A percentile compares a stretch with the other conserved stretches of the same genome.
phyloP scores from a whole-genome alignment of 495 filamentous ascomycete genomes.

The Pseudevernia furfuracea region DNA sequence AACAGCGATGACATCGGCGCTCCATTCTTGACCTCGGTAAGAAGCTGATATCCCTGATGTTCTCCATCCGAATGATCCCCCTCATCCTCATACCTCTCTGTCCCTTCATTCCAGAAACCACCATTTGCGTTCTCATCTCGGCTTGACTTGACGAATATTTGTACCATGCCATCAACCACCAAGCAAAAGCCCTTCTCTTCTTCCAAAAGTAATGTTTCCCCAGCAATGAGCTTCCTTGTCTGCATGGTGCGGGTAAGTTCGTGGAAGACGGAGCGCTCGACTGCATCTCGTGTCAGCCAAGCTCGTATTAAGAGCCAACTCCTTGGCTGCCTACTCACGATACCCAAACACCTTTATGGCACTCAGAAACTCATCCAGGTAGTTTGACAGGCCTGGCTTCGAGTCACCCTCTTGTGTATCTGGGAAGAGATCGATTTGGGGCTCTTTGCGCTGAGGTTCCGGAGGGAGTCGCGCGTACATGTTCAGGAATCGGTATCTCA shows the following conservation, averaged over 20 bases:
- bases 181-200: slow-evolving; percentile 98
- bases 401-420: slow-evolving; percentile 83
- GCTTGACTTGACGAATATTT: slow-evolving; percentile 94
- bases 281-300: slow-evolving; percentile 15
- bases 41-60: slow-evolving; percentile 77
- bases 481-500: slow-evolving; percentile 87
- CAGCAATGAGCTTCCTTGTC: slow-evolving; percentile 88
- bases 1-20: slow-evolving; percentile 98
- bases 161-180: slow-evolving; percentile 92
- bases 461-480: slow-evolving; percentile 91
- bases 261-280: slow-evolving; percentile 94
- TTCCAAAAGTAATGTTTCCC: slow-evolving; percentile 87
- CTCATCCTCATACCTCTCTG: slow-evolving; percentile 53
- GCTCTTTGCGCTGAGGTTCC: slow-evolving; percentile 92
- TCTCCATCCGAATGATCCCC: slow-evolving; percentile 52
- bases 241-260: slow-evolving; percentile 97
- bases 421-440: slow-evolving; percentile 88
- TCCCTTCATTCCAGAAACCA: slow-evolving; percentile 25
- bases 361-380: slow-evolving; percentile 94
- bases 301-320: not conserved
- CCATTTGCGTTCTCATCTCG: slow-evolving; percentile 44
- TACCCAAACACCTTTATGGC: slow-evolving; percentile 99
- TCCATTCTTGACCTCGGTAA: slow-evolving; percentile 97
- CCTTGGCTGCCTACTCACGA: slow-evolving; percentile 28
- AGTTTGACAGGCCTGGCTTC: slow-evolving; percentile 86